phyloP scores from a whole-genome alignment of 306 rosid species.

The Lathyrus sativus region DNA sequence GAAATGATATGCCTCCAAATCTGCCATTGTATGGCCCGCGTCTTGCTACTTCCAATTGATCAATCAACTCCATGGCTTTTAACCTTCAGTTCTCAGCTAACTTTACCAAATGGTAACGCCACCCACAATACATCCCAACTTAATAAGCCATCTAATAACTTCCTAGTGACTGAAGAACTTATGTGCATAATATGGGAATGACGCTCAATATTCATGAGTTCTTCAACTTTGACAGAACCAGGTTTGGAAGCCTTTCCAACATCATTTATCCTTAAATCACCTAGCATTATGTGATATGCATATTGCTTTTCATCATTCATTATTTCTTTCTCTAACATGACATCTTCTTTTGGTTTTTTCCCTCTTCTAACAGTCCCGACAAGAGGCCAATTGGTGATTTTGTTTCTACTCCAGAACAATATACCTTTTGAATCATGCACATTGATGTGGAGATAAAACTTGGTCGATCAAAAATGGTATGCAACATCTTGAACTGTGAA shows the following conservation, averaged over 20 bases:
- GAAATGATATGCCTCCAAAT: conserved; percentile 86
- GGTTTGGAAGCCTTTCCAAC: conserved; percentile 97
- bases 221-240: conserved; percentile 86
- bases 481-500: too few relatives aligned
- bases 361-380: conserved; percentile 97
- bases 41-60: conserved; percentile 79
- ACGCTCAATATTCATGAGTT: conserved; percentile 87
- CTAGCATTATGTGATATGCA: conserved; percentile 92
- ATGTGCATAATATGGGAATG: conserved; percentile 99
- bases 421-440: too few relatives aligned
- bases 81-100: conserved; percentile 98
- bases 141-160: conserved; percentile 67
- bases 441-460: too few relatives aligned
- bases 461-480: too few relatives aligned
- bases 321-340: conserved; percentile 76
- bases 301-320: conserved; percentile 83
- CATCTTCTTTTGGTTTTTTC: conserved; percentile 81
- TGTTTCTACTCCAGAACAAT: too few relatives aligned
- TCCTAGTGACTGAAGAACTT: conserved; percentile 92
- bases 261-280: conserved; percentile 92
- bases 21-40: conserved; percentile 99
- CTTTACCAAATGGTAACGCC: conserved; percentile 96
- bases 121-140: conserved; percentile 92
- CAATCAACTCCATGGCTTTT: conserved; percentile 95
- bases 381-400: conserved; percentile 85